Evolutionary conservation across 192 early-diverging fungal genomes (phyloP), one percentile per base, ranked within the genome.

Genomic region (Backusella liffmaniae): DNA sequence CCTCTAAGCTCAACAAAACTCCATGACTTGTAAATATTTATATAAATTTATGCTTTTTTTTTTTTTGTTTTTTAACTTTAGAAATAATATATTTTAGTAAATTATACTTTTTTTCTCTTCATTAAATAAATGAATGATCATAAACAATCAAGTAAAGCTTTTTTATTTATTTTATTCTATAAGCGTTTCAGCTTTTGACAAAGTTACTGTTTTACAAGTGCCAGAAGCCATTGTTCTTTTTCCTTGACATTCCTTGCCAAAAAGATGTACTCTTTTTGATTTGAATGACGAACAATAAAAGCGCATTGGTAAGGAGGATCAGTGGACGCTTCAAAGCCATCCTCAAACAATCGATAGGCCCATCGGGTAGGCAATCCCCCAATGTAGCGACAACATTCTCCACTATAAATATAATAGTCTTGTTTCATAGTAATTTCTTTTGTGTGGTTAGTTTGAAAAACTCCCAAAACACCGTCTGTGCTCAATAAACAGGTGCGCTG

Each of bases 381-480:
- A 4, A 62, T 12, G 23, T 26, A 62, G 5, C 10, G 56, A 29
- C 56, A 62, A 12, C 56, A 62, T 62, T 62, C 56, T 13, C 21
- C 56, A 62, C 56, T 62, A 62, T 62, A 62, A 29, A 62, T 62
- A 62, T 62, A 62, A 29, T 62, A 62, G 26, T 62, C 3, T 1
- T 26, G 56, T 62, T 29, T 62, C 56, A 62, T 0, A 0, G 56
- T 29, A 13, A 62, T 10, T 12, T 62, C 56, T 29, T 62, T 62
- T 62, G 56, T 62, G 12, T 62, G 56, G 56, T 62, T 29, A 62
- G 56, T 2, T 29, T 23, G 56, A 29, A 62, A 62, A 26, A 62
- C 56, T 29, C 56, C 56, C 56, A 62, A 62, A 62, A 62, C 26
- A 62, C 56, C 56, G 56, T 62, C 56, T 62, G 56, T 62, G 56